Percentiles rank a stretch among this genome's conserved stretches.
phyloP scores from a whole-genome alignment of 2,329 filamentous ascomycete genomes.

The Furcasterigmium furcatum region DNA sequence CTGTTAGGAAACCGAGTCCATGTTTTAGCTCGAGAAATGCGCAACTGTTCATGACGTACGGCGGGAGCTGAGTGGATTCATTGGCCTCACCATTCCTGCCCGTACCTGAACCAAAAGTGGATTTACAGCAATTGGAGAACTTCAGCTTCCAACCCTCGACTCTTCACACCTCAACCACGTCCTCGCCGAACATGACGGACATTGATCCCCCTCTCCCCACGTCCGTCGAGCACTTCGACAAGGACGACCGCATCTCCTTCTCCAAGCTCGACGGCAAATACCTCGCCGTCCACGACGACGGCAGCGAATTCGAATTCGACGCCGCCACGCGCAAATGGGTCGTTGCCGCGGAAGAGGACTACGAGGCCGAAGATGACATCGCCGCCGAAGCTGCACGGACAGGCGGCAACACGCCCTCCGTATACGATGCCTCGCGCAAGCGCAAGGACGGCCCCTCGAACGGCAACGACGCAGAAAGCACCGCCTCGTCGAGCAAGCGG shows the following conservation, averaged over 20 bases:
- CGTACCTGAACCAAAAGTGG: no score
- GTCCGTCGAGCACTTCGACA: conserved; percentile 66
- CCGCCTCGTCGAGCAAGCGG: conserved; percentile 2
- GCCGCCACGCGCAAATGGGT: conserved; percentile 70
- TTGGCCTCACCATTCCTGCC: no score
- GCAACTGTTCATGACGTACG: no score
- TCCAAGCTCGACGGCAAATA: conserved; percentile 80
- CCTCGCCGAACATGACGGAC: conserved; percentile 3
- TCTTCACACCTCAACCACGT: neutral
- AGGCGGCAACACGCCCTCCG: conserved; percentile 10
- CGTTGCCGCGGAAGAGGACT: conserved; percentile 48
- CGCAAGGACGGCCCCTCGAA: conserved; percentile 36
- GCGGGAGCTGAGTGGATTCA: no score
- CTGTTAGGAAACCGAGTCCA: no score
- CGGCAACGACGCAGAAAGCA: conserved; percentile 34
- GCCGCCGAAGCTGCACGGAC: conserved; percentile 18
- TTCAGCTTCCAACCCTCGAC: neutral
- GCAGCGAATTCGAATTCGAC: conserved; percentile 83
- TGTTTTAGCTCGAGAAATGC: no score
- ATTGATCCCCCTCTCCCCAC: conserved; percentile 48
- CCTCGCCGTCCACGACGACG: conserved; percentile 80
- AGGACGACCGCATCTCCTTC: conserved; percentile 80
- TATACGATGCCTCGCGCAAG: conserved; percentile 28
- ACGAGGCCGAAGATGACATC: conserved; percentile 31
- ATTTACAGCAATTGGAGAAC: no score